phyloP scores from a whole-genome alignment of 257 asterid genomes.

The Solanum appendiculatum region DNA sequence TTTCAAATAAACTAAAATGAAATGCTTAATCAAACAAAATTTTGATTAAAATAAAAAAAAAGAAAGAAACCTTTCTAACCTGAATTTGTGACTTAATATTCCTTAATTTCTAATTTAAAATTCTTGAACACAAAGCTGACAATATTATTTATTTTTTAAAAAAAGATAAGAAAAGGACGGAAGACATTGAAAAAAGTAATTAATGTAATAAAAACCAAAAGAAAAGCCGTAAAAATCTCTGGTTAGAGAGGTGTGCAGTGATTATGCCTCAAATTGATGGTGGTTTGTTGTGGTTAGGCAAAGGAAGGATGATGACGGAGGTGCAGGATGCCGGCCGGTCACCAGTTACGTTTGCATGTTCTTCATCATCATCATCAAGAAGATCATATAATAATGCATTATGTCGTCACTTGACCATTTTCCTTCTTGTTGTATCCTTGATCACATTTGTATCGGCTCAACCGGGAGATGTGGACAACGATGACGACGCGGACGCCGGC shows the following conservation, averaged over 20 bases:
- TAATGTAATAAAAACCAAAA: not conserved
- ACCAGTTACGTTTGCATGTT: not conserved
- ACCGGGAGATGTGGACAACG: not conserved
- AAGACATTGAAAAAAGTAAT: not conserved
- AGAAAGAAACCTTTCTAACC: no score
- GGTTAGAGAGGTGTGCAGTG: not conserved
- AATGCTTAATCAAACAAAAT: not conserved
- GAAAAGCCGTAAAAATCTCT: not conserved
- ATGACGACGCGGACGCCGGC: not conserved
- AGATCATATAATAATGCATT: not conserved
- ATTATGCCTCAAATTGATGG: not conserved
- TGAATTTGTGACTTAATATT: not conserved
- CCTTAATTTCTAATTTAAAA: not conserved
- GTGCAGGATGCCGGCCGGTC: not conserved
- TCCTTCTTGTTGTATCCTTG: not conserved
- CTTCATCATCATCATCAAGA: not conserved
- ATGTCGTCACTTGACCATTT: not conserved
- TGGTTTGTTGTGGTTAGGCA: not conserved
- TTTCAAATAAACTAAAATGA: not conserved
- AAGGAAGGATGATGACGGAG: slow-evolving; percentile 4
- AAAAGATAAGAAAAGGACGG: not conserved
- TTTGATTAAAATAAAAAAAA: no score
- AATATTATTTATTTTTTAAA: not conserved
- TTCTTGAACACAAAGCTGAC: not conserved
- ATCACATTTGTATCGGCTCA: not conserved